These are phyloP conservation scores for Anthoceros angustus DNA, from an alignment of 225 moss, liverwort and hornwort species.

Conservation along the genomic window DNA sequence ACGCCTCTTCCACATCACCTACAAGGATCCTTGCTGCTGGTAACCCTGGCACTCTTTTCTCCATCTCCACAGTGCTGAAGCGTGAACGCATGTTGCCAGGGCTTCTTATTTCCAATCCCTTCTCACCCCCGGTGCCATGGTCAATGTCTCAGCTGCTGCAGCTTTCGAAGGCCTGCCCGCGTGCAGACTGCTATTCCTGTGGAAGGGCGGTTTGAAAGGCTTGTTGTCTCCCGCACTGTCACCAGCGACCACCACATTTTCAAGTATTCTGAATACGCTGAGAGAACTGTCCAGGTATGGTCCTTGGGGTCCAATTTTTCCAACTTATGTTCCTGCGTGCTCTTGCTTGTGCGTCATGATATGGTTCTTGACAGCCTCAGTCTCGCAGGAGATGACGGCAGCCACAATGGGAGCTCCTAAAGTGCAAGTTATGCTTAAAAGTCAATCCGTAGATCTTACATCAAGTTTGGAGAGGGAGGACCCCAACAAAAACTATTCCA, in stretches of 20 bases:
- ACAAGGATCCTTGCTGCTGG: constrained; percentile 41
- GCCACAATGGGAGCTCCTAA: neutral
- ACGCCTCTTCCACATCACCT: constrained; percentile 48
- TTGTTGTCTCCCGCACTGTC: constrained; percentile 34
- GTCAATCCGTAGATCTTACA: neutral
- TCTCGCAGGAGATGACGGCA: neutral
- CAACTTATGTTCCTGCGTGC: neutral
- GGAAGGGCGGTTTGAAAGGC: constrained; percentile 39
- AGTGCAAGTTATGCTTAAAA: neutral
- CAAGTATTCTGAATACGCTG: neutral
- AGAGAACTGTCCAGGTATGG: neutral
- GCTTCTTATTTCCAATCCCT: neutral
- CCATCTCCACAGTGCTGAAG: neutral
- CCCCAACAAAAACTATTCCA: neutral
- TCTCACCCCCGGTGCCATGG: neutral
- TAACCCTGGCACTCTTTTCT: neutral
- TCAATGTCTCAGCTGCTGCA: neutral
- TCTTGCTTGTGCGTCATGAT: neutral
- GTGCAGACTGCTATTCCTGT: constrained; percentile 35
- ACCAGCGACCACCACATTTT: constrained; percentile 29
- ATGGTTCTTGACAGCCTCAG: neutral
- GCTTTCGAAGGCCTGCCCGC: constrained; percentile 36
- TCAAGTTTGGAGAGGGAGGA: neutral
- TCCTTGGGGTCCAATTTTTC: neutral
- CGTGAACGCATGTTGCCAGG: no score